Conservation (phyloP, 1,139 yeast species). For the Geotrichum cucujoidarum region DNA sequence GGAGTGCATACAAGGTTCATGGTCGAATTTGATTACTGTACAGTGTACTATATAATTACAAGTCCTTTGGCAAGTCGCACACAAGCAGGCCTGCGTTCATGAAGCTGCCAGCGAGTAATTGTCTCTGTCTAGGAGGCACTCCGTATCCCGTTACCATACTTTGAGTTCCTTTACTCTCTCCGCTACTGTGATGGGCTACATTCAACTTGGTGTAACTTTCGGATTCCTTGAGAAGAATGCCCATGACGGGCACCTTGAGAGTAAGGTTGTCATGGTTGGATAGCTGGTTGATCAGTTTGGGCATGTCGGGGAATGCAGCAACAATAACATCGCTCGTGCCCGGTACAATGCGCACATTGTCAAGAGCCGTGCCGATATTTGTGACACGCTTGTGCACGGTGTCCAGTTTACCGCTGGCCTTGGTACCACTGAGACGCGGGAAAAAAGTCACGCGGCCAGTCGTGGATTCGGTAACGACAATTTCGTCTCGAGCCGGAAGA, state of each 20-base stretch:
- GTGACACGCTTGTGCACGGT: neutral
- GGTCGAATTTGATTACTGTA: too few species aligned
- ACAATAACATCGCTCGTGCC: constrained; percentile 21
- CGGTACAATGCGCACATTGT: constrained; percentile 22
- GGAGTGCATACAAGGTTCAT: too few species aligned
- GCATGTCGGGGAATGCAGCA: constrained; percentile 20
- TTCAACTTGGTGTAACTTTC: constrained; percentile 7
- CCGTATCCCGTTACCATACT: too few species aligned
- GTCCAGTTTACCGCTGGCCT: constrained; percentile 1
- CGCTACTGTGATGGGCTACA: too few species aligned
- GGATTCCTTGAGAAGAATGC: constrained; percentile 6
- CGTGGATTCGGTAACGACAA: constrained; percentile 19
- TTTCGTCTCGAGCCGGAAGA: constrained; percentile 12
- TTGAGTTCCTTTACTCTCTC: too few species aligned
- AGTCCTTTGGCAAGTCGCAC: too few species aligned
- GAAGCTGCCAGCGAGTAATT: too few species aligned
- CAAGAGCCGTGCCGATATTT: constrained; percentile 18
- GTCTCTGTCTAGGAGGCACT: too few species aligned
- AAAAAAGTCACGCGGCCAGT: constrained; percentile 18
- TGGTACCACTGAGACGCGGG: constrained; percentile 12
- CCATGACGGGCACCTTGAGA: constrained; percentile 4
- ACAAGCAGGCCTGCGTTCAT: too few species aligned
- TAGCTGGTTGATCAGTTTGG: too few species aligned
- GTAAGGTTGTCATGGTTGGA: constrained; percentile 2
- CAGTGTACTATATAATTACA: too few species aligned